A percentile compares a stretch with the other conserved stretches of the same genome.
These are phyloP conservation scores for Isabelozyma rhagii DNA, from an alignment of 805 yeast species.

Conservation along the genomic window DNA sequence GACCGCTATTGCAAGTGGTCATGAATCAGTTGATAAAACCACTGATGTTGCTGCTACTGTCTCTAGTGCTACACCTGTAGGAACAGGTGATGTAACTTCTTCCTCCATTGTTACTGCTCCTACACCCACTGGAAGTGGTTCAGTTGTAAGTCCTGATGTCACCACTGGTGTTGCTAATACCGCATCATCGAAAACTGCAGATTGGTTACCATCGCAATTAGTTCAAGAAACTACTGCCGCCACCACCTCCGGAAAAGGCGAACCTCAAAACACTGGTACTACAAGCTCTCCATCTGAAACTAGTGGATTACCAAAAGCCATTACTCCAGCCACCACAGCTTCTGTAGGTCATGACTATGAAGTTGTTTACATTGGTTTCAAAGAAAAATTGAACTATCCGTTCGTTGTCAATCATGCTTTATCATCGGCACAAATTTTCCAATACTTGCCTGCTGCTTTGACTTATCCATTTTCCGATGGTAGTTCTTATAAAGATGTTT, in stretches of 20 bases:
- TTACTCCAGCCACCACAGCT: conserved; percentile 61
- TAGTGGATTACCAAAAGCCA: conserved; percentile 69
- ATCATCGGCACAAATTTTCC: conserved; percentile 81
- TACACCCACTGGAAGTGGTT: background rate
- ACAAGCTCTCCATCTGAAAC: conserved; percentile 28
- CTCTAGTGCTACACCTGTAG: background rate
- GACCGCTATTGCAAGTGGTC: background rate
- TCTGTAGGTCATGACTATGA: conserved; percentile 45
- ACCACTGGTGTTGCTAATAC: conserved; percentile 1
- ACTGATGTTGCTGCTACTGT: background rate
- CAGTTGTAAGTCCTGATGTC: background rate
- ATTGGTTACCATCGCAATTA: conserved; percentile 31
- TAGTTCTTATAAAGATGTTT: conserved; percentile 36
- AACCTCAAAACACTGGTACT: conserved; percentile 33
- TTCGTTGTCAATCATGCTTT: conserved; percentile 71
- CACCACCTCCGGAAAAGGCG: conserved; percentile 19
- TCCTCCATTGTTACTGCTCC: background rate
- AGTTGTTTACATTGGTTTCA: conserved; percentile 74
- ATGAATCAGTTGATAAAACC: background rate
- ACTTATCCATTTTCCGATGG: conserved; percentile 52
- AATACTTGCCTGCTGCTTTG: conserved; percentile 76
- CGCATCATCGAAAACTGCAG: conserved; percentile 6
- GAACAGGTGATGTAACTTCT: background rate
- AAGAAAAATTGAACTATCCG: conserved; percentile 74
- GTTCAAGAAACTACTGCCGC: conserved; percentile 15